Percentiles rank a stretch among this genome's conserved stretches.
Conservation (phyloP, 1,284 basidiomycete species). For the Marasmius fiardii region DNA sequence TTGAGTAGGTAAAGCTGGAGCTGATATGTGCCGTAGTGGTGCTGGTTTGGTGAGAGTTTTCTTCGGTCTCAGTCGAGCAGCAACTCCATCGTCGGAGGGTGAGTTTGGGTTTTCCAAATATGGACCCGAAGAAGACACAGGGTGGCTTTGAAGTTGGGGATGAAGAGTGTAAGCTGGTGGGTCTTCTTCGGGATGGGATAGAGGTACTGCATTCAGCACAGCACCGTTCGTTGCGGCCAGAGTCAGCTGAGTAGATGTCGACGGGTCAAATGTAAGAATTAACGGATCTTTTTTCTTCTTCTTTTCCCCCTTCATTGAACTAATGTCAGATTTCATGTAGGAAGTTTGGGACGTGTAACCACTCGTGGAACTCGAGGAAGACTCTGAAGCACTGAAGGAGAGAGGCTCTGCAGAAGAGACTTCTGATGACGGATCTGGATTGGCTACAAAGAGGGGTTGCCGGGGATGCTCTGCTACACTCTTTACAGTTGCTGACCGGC, state of each 20-base stretch:
- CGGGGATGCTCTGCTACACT: not conserved
- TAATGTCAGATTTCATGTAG: not conserved
- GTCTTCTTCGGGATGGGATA: not conserved
- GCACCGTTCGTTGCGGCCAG: not conserved
- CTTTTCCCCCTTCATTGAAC: not conserved
- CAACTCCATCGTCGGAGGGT: too few relatives aligned
- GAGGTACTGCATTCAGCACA: not conserved
- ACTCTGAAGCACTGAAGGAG: not conserved
- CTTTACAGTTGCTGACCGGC: not conserved
- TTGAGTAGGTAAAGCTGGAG: not conserved
- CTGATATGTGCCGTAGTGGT: not conserved
- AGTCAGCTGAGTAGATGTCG: not conserved
- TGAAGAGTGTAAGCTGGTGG: not conserved
- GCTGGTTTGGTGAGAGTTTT: not conserved
- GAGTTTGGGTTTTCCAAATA: not conserved
- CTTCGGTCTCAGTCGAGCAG: not conserved
- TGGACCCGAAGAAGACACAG: not conserved
- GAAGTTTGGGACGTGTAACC: not conserved
- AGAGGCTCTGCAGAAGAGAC: not conserved
- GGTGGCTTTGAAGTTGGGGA: not conserved
- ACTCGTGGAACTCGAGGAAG: not conserved
- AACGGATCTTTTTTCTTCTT: not conserved
- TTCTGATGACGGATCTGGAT: not conserved
- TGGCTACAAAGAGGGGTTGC: not conserved
- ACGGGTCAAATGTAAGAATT: constrained; percentile 1